Base-by-base conservation (phyloP, 1,139 yeast species). In the Yamadazyma blattariae region DNA sequence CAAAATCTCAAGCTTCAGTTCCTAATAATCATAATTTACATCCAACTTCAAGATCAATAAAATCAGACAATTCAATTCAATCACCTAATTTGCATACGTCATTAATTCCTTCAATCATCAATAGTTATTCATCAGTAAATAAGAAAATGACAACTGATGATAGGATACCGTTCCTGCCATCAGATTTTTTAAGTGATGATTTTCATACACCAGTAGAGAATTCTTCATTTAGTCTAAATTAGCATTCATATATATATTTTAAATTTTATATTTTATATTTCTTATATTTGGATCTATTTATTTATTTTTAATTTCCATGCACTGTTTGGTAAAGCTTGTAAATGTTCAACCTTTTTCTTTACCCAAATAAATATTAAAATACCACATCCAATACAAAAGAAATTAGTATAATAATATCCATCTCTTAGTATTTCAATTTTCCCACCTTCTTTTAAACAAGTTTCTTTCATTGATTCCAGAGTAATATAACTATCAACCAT, bases 341-440 rank as follows among this genome's bases (percentile, higher is more conserved):
- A 63, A 41, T 71, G 58, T 10, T 64, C 57, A 17, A 78, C 74
- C 41, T 82, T 82, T 37, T 65, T 70, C 46, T 74, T 77, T 30
- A 87, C 82, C 79, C 84, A 88, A 34, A 79, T 67, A 56, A 83
- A 86, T 13, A 89, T 64, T 1, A 69, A n/a, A 9, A 82, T 40
- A 1, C 97, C 97, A 27, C 85, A 41, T 0, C 57, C 33, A 3
- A 90, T 76, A 58, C 97, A 90, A 10, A 88, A 39, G 6, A 77
- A 40, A 53, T 88, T 90, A 33, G 95, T 82, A 35, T 77, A 72
- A 55, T 82, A 88, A 60, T 89, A 92, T 0, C 98, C 98, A 58
- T 92, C 98, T 38, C 76, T 68, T 1, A 73, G 40, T 3, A 77
- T 61, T 1, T 53, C 48, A 47, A 88, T 77, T 3, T 41, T 44